Evolutionary conservation across 2,329 filamentous ascomycete species (phyloP), one percentile per base, ranked within the genome.

Genomic region (Endoconidiophora polonica): DNA sequence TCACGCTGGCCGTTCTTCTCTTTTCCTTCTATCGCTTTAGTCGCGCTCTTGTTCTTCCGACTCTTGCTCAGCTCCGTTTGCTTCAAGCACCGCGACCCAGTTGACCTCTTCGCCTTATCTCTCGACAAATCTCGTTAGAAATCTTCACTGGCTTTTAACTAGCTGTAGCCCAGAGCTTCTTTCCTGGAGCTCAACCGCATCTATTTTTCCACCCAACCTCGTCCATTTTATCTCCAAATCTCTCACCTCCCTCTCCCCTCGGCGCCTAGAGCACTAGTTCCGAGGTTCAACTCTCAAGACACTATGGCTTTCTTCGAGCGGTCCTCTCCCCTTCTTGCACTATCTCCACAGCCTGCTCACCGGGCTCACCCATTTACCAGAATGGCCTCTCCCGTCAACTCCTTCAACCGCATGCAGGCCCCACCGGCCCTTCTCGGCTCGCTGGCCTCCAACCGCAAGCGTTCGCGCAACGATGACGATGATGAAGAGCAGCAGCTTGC

Each of bases 381-480:
- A 44, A 54, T 54, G 52, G 33, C 44, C 20, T 53, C 52, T 38
- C 52, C 48, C 40, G 52, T 22, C 36, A 54, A 49, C 20, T 33
- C 46, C 44, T 54, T 50, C 41, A 37, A 40, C 42, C 52, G 48
- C 24, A 46, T 53, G 47, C 44, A 49, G 22, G 37, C 47, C 5
- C 44, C 46, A 45, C 33, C 51, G 5, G 18, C 48, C 23, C 48
- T 48, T 10, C 41, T 54, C 39, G 52, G 56, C 23, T 56, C 59
- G 52, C 44, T 44, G 29, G 46, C 51, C 40, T 75, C 76, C 57
- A 80, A 83, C 56, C 79, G 81, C 61, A 88, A 88, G 67, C 79
- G 83, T 57, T 85, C 81, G 55, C 75, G 83, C 60, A 80, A 84
- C 59, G 83, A 88, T 63, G 81, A 83, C 51, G 71, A 72, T 42